Evolutionary conservation across 352 stramenopile genomes (phyloP), one percentile per base, ranked within the genome.

Genomic region (Globisporangium mamillatum): DNA sequence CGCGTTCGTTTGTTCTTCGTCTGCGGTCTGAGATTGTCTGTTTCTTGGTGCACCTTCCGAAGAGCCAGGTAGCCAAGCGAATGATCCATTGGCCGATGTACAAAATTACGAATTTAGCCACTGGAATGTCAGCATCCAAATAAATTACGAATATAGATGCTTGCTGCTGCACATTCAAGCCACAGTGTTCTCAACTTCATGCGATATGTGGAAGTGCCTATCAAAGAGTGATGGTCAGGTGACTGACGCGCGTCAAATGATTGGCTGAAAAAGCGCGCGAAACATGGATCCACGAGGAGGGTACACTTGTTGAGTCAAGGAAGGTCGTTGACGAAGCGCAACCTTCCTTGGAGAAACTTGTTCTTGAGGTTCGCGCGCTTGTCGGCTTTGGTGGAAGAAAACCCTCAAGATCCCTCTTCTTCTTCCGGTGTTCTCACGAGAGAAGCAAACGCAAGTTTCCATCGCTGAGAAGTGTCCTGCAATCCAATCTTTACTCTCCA

Each of bases 151-250:
- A 56, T 29, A 8, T 56, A 56, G 50, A 46, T 14, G 1, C 12
- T 14, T 20, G 16, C 18, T 46, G 14, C 18, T 16, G 14, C 38
- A 46, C 38, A 46, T 46, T 46, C 38, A 46, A 46, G 38, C 1
- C 50, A 8, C 9, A 27, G 9, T 20, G 8, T 56, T 52, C 44
- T 52, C 18, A 52, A 22, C 44, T 10, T 4, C 22, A 57, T 58
- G 52, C 52, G 52, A 58, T 24, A 58, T 58, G 52, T 58, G 52
- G 12, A 16, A 3, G 16, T 8, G 18, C 12, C 5, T 20, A 12
- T n/a, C 22, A 27, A 34, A 77, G 68, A 79, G 52, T 58, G 52
- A 58, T 58, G 52, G 52, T 20, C 52, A 32, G 1, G 1, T 58
- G 52, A 58, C 25, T 32, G 52, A 27, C 16, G 8, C 16, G 22